phyloP scores from a whole-genome alignment of 805 yeast genomes.

The Ogataea trehalophila region DNA sequence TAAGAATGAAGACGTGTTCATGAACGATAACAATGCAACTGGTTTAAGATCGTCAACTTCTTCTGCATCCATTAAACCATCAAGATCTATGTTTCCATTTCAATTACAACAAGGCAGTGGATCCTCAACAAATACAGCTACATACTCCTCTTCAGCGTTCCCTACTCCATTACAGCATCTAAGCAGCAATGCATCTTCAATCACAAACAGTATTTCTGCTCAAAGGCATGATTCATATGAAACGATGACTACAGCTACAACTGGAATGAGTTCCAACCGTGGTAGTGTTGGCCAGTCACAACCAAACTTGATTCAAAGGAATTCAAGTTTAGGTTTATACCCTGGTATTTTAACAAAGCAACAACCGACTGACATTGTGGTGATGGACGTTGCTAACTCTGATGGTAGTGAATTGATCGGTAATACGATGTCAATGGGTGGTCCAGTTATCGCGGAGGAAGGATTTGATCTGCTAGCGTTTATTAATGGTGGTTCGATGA shows the following conservation, averaged over 20 bases:
- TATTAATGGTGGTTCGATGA: conserved; percentile 8
- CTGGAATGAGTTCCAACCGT: neutral
- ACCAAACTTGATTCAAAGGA: too few relatives aligned
- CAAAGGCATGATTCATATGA: neutral
- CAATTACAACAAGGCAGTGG: too few relatives aligned
- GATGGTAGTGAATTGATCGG: neutral
- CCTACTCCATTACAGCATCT: neutral
- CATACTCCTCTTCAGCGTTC: neutral
- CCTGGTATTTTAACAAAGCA: neutral
- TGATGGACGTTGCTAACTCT: neutral
- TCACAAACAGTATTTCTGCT: neutral
- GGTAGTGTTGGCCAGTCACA: too few relatives aligned
- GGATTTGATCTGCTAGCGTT: conserved; percentile 17
- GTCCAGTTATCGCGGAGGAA: conserved; percentile 1
- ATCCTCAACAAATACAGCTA: neutral
- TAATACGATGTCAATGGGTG: neutral
- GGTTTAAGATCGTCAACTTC: too few relatives aligned
- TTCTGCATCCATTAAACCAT: too few relatives aligned
- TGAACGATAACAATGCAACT: too few relatives aligned
- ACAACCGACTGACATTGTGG: neutral
- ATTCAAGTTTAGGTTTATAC: neutral
- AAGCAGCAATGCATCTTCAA: neutral
- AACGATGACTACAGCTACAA: conserved; percentile 1
- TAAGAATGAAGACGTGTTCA: too few relatives aligned
- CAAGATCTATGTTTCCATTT: too few relatives aligned